These are phyloP conservation scores for Tetratostichococcus sp. DNA, from an alignment of 139 green algal species.

Conservation along the genomic window DNA sequence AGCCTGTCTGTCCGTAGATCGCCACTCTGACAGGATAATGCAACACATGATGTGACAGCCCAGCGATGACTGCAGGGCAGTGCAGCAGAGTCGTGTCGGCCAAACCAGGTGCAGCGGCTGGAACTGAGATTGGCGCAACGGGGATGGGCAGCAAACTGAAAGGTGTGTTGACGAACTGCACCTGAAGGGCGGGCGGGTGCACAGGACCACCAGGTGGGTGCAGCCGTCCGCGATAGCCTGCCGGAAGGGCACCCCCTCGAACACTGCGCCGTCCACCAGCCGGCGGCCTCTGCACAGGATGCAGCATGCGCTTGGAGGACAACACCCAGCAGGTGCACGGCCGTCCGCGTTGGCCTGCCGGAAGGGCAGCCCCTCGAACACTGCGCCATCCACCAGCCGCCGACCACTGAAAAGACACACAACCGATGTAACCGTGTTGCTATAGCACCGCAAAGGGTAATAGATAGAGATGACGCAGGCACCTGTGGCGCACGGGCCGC, in stretches of 20 bases:
- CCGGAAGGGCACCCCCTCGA: conserved; percentile 65
- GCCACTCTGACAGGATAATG: conserved; percentile 11
- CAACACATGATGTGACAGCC: too few species aligned
- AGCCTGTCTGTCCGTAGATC: conserved; percentile 10
- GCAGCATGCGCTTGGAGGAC: neutral
- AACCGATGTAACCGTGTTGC: neutral
- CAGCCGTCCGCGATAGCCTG: conserved; percentile 72
- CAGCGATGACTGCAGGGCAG: too few species aligned
- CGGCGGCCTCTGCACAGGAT: conserved; percentile 30
- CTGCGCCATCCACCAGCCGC: conserved; percentile 78
- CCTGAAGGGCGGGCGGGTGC: conserved; percentile 41
- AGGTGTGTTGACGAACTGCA: too few species aligned
- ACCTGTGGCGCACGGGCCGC: conserved; percentile 39
- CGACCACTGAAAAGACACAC: conserved; percentile 27
- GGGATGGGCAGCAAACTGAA: too few species aligned
- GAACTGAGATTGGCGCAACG: conserved; percentile 27
- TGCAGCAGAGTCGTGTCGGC: too few species aligned
- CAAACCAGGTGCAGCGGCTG: conserved; percentile 19
- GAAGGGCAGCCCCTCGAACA: conserved; percentile 76
- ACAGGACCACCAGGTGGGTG: conserved; percentile 78
- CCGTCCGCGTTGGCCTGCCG: conserved; percentile 63
- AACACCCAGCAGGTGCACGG: conserved; percentile 81
- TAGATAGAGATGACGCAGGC: neutral
- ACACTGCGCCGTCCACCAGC: conserved; percentile 86
- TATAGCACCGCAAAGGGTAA: neutral